These are phyloP conservation scores for Vicia sativa DNA, from an alignment of 306 rosid species.

Conservation along the genomic window DNA sequence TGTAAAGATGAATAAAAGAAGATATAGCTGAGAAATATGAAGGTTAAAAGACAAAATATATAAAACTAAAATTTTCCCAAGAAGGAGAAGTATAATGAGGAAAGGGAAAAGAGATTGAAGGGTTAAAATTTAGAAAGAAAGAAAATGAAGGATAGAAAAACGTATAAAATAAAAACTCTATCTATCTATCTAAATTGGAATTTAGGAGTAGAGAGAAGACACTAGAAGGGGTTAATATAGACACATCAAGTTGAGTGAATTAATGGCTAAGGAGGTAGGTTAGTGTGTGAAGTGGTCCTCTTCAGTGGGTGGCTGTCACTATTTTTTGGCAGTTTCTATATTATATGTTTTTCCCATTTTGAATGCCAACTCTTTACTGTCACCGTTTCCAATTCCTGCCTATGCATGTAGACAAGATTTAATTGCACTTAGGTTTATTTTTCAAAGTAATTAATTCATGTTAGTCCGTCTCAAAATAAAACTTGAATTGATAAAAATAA, in stretches of 20 bases:
- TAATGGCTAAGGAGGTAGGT: slow-evolving; percentile 10
- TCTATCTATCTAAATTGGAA: slow-evolving; percentile 1
- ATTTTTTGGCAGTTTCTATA: slow-evolving; percentile 40
- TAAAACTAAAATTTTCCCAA: neutral
- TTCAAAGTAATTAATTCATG: neutral
- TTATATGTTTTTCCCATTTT: slow-evolving; percentile 30
- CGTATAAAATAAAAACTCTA: slow-evolving; percentile 38
- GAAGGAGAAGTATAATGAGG: neutral
- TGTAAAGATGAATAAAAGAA: neutral
- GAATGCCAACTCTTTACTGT: slow-evolving; percentile 13
- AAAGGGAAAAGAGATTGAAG: neutral
- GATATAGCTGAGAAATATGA: neutral
- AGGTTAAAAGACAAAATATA: neutral
- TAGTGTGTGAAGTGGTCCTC: slow-evolving; percentile 10
- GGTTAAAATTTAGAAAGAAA: neutral
- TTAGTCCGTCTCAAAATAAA: too few relatives aligned
- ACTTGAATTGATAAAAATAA: too few relatives aligned
- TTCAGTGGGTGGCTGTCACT: slow-evolving; percentile 14
- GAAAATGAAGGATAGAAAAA: slow-evolving; percentile 37
- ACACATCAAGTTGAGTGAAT: slow-evolving; percentile 13
- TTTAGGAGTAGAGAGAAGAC: slow-evolving; percentile 6
- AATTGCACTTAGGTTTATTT: neutral
- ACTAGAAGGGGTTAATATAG: slow-evolving; percentile 26
- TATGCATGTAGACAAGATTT: neutral
- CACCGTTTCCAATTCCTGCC: slow-evolving; percentile 9